phyloP scores from a whole-genome alignment of 208 protist genomes.

The Leishmania guyanensis region DNA sequence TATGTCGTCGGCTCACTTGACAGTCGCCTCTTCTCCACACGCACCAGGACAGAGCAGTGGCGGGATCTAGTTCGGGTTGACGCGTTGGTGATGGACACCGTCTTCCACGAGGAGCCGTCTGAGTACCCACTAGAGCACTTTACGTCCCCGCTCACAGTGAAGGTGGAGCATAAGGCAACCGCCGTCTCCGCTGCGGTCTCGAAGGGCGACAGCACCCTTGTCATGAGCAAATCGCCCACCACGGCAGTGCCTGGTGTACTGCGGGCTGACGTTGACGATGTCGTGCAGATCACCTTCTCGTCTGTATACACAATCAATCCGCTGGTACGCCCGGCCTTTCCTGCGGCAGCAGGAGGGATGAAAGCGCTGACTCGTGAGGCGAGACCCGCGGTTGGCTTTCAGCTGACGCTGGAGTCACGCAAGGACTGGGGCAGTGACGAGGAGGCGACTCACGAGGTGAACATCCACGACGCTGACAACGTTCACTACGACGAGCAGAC shows the following conservation, averaged over 20 bases:
- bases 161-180: constrained; percentile 10
- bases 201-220: background rate
- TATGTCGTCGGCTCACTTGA: constrained; percentile 18
- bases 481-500: constrained; percentile 38
- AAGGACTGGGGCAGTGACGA: constrained; percentile 60
- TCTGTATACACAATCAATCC: constrained; percentile 38
- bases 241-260: constrained; percentile 1
- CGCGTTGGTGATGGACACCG: constrained; percentile 17
- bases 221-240: background rate
- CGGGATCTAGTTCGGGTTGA: constrained; percentile 32
- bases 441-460: constrained; percentile 71
- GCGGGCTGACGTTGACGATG: constrained; percentile 38
- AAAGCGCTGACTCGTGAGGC: background rate
- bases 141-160: constrained; percentile 17
- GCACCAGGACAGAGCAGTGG: constrained; percentile 26
- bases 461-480: constrained; percentile 23
- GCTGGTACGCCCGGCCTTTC: constrained; percentile 10
- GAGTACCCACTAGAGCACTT: constrained; percentile 33
- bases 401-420: constrained; percentile 65
- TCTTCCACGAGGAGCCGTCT: constrained; percentile 21
- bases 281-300: constrained; percentile 33
- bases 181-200: background rate
- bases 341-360: background rate
- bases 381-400: constrained; percentile 13
- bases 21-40: constrained; percentile 15